Conservation (phyloP, 2,329 filamentous ascomycete species). For the Colletotrichum incanum region DNA sequence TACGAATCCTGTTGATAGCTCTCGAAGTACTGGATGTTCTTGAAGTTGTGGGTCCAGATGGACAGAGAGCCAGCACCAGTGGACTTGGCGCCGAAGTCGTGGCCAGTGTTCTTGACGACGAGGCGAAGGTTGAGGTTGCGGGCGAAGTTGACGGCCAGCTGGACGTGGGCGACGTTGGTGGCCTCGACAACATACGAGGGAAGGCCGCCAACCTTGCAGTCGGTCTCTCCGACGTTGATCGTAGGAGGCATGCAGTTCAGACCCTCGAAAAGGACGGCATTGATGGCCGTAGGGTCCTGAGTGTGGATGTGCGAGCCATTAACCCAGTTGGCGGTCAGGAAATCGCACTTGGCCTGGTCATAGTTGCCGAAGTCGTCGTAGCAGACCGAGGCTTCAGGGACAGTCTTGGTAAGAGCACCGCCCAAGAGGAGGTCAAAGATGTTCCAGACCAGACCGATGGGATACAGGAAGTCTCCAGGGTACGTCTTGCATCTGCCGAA, state of each 20-base stretch:
- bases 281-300: conserved; percentile 49
- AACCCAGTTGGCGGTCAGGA: conserved; percentile 50
- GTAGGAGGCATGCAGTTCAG: conserved; percentile 48
- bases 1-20: conserved; percentile 41
- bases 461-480: conserved; percentile 53
- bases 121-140: conserved; percentile 60
- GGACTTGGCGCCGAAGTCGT: conserved; percentile 63
- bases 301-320: conserved; percentile 48
- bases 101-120: conserved; percentile 59
- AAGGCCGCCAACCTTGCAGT: conserved; percentile 39
- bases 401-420: conserved; percentile 50
- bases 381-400: conserved; percentile 53
- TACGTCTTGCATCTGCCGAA: conserved; percentile 53
- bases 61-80: conserved; percentile 66
- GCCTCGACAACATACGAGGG: conserved; percentile 54
- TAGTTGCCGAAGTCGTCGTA: conserved; percentile 53
- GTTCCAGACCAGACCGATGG: conserved; percentile 49
- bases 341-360: conserved; percentile 51
- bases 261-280: conserved; percentile 49
- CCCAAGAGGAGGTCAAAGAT: conserved; percentile 56
- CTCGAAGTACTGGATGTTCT: conserved; percentile 48
- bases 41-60: conserved; percentile 69
- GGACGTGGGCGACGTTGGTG: conserved; percentile 53
- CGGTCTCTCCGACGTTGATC: conserved; percentile 37
- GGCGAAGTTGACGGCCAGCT: conserved; percentile 58